Percentiles rank a stretch among this genome's conserved stretches.
These are phyloP conservation scores for Quercus tomentella DNA, from an alignment of 331 rosid species.

Conservation along the genomic window DNA sequence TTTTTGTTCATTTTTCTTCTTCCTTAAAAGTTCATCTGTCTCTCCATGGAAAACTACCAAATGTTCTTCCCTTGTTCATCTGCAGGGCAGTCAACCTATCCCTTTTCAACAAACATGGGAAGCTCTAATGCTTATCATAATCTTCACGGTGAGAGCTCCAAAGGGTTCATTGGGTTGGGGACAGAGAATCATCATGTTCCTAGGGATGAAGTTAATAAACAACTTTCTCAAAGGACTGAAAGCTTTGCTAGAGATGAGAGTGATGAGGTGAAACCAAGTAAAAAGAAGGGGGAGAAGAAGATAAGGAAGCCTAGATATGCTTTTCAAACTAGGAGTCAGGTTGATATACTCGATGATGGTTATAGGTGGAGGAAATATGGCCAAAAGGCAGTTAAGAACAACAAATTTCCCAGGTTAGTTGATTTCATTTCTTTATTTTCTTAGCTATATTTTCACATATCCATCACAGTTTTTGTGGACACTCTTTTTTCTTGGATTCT, in stretches of 20 bases:
- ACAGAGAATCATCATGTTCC: background rate
- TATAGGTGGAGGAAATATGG: constrained; percentile 97
- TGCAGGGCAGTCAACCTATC: constrained; percentile 16
- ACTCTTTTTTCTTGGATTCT: background rate
- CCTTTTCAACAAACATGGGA: constrained; percentile 18
- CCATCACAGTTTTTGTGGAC: background rate
- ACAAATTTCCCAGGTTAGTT: constrained; percentile 80
- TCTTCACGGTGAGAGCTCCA: constrained; percentile 22
- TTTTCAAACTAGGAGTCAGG: constrained; percentile 83
- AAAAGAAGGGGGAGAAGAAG: constrained; percentile 62
- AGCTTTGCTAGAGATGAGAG: background rate
- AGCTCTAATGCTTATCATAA: constrained; percentile 15
- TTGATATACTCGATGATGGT: constrained; percentile 93
- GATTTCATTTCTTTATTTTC: background rate
- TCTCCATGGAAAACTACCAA: constrained; percentile 58
- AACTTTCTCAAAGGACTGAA: background rate
- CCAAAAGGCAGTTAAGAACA: constrained; percentile 90
- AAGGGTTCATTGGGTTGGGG: constrained; percentile 37
- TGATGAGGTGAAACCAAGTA: background rate
- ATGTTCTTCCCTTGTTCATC: constrained; percentile 61
- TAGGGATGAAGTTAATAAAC: background rate
- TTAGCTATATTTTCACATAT: no score
- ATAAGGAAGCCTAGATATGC: constrained; percentile 70
- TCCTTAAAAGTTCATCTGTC: background rate
- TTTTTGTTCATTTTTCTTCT: background rate